phyloP scores from a whole-genome alignment of 331 rosid species.

The Quercus phellos region DNA sequence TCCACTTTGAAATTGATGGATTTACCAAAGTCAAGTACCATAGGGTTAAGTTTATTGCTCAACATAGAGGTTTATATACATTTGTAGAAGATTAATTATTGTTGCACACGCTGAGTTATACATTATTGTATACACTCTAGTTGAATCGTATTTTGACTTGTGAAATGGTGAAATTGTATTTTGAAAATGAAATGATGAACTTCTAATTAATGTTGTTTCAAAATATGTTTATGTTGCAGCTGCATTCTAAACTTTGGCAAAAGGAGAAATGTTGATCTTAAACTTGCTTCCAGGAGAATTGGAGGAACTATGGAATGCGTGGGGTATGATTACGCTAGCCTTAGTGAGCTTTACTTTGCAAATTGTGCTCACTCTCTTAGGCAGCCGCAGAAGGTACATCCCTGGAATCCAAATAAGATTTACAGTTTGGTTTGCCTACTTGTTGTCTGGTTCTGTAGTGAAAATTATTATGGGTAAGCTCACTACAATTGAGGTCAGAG shows the following conservation, averaged over 20 bases:
- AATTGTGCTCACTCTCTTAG: constrained; percentile 47
- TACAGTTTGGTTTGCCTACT: constrained; percentile 53
- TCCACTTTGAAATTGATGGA: too few species aligned
- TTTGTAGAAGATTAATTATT: too few species aligned
- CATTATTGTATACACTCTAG: too few species aligned
- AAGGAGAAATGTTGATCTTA: constrained; percentile 4
- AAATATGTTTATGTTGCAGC: too few species aligned
- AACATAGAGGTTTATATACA: too few species aligned
- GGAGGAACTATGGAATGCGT: constrained; percentile 37
- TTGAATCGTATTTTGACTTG: too few species aligned
- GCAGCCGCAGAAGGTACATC: constrained; percentile 50
- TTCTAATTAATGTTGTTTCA: too few species aligned
- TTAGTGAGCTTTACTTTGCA: constrained; percentile 44
- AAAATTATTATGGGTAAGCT: constrained; percentile 59
- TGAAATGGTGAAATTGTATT: too few species aligned
- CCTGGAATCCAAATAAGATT: constrained; percentile 44
- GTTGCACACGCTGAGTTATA: too few species aligned
- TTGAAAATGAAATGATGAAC: too few species aligned
- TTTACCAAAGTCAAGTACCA: too few species aligned
- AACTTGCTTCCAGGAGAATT: constrained; percentile 35
- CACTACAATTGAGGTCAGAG: constrained; percentile 20
- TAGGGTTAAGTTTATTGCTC: too few species aligned
- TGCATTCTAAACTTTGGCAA: not conserved
- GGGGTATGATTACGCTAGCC: constrained; percentile 52
- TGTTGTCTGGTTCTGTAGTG: constrained; percentile 41